Evolutionary conservation across 768 basidiomycete species (phyloP), one percentile per base, ranked within the genome.

Genomic region (Boletus rubescentipes): DNA sequence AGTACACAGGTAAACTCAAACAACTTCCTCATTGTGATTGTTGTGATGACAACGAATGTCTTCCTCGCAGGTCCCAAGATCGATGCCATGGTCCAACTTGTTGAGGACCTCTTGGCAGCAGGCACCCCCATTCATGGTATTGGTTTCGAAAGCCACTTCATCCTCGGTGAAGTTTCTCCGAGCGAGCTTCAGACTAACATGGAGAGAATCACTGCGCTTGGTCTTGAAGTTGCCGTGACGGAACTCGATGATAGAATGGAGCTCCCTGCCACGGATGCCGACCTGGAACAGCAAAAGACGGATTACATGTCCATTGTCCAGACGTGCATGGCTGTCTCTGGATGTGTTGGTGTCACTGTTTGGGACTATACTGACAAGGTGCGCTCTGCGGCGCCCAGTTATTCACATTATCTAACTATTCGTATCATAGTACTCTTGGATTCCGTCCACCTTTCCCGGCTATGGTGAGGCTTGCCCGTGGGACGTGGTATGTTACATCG

Each of bases 201-300:
- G 51, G 63, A 77, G 55, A 72, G 77, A 46, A 80, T 87, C 63
- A 76, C 80, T 12, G 77, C 77, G 11, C 78, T 86, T 26, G 84
- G 86, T 5, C 71, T 87, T 39, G 85, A 87, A 59, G 80, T 86
- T 23, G 85, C 84, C 10, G 79, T 86, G 59, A 87, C 86, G 3
- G 86, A 86, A 63, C 77, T 87, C 44, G 85, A 87, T 62, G 82
- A 82, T 60, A 75, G 85, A 45, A 83, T 85, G 75, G 75, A 74
- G 9, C 60, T 56, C 11, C 84, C 84, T 14, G 75, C 71, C 12
- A 82, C 81, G 3, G 58, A 66, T 9, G 77, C 77, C 1, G 69
- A 78, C 32, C 72, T 81, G 31, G 72, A 68, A 30, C 82, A 85
- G 62, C 84, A 87, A 62, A 72, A 78, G 61, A 35, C 51, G n/a